Evolutionary conservation across 768 basidiomycete species (phyloP).

Genomic region (Tephrocybe sp.): DNA sequence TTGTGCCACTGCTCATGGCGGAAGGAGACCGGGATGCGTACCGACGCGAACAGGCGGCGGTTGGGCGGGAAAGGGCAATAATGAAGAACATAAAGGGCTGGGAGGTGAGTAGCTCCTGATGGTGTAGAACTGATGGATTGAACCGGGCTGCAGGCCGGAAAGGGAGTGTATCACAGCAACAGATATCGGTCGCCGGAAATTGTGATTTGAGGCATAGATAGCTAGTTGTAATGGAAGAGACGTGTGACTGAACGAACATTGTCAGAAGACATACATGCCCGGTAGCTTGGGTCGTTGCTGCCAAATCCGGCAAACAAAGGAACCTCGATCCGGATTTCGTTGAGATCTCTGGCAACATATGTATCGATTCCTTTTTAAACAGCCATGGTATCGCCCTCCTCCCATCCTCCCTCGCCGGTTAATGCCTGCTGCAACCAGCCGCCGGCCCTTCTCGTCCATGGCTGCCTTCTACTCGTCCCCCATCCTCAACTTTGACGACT

Average conservation of each 20-base stretch:
- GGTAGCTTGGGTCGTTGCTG: conserved; percentile 1
- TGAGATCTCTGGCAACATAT: conserved; percentile 1
- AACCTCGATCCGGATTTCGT: conserved; percentile 15
- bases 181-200: conserved; percentile 57
- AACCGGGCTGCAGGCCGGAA: conserved; percentile 60
- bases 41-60: conserved; percentile 74
- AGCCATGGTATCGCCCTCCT: conserved; percentile 22
- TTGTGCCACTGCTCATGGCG: conserved; percentile 88
- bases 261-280: conserved; percentile 8
- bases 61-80: conserved; percentile 81
- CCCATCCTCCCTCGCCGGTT: conserved; percentile 25
- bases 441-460: conserved; percentile 31
- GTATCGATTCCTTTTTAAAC: conserved; percentile 45
- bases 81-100: conserved; percentile 94
- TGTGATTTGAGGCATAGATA: conserved; percentile 29
- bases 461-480: conserved; percentile 20
- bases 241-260: not conserved
- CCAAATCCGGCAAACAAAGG: not conserved
- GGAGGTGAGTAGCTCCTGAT: conserved; percentile 61
- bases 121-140: conserved; percentile 17
- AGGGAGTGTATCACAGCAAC: conserved; percentile 82
- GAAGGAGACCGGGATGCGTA: conserved; percentile 92
- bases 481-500: conserved; percentile 37
- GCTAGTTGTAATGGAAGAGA: conserved; percentile 4
- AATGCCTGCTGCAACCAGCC: conserved; percentile 41